These are phyloP conservation scores for Trichoderma parareesei DNA, from an alignment of 495 filamentous ascomycete species.

Conservation along the genomic window DNA sequence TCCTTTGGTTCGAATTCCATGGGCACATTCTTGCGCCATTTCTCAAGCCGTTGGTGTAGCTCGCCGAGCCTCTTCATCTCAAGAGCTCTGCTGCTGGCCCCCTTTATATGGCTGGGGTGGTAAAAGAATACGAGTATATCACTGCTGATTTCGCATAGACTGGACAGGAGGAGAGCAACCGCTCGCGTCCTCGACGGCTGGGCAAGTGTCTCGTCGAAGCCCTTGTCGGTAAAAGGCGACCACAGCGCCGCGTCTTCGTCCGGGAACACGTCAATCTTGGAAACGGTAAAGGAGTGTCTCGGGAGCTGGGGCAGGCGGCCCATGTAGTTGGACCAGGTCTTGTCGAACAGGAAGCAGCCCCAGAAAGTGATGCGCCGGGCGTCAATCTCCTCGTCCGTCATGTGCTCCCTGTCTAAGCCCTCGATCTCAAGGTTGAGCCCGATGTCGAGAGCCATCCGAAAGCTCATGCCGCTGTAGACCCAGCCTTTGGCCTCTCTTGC, in stretches of 20 bases:
- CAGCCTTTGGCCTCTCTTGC: constrained; percentile 92
- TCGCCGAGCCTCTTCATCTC: constrained; percentile 91
- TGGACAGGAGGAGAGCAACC: constrained; percentile 71
- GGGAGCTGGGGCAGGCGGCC: constrained; percentile 86
- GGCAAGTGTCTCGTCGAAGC: constrained; percentile 55
- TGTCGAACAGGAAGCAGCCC: constrained; percentile 98
- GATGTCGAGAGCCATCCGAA: constrained; percentile 95
- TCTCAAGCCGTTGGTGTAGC: constrained; percentile 81
- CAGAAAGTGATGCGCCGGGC: constrained; percentile 88
- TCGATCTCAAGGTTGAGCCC: constrained; percentile 83
- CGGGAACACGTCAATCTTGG: constrained; percentile 88
- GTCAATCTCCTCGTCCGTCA: constrained; percentile 80
- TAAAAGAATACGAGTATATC: constrained; percentile 89
- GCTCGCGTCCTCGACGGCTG: constrained; percentile 82
- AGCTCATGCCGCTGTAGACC: constrained; percentile 98
- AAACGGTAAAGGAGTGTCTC: constrained; percentile 65
- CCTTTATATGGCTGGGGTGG: constrained; percentile 57
- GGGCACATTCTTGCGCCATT: constrained; percentile 81
- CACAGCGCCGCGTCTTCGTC: constrained; percentile 77
- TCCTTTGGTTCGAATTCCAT: constrained; percentile 84
- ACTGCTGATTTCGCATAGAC: constrained; percentile 85
- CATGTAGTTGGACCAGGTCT: constrained; percentile 98
- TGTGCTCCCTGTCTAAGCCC: constrained; percentile 48
- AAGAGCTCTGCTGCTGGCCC: constrained; percentile 50
- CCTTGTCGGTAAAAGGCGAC: constrained; percentile 83